Evolutionary conservation across 306 rosid genomes (phyloP), one percentile per base, ranked within the genome.

Genomic region (Quercus glauca): DNA sequence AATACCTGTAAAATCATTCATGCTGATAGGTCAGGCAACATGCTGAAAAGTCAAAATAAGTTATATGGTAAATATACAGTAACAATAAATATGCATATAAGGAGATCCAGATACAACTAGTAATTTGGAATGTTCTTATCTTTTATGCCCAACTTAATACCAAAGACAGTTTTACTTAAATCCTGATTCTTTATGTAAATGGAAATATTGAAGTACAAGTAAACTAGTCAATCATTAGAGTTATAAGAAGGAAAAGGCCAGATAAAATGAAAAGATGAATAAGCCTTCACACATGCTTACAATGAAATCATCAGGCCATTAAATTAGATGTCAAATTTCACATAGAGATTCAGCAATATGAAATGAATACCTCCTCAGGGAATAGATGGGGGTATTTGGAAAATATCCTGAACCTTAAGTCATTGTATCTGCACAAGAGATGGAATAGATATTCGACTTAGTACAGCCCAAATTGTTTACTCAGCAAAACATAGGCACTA

Each of bases 391-490:
- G 97, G 82, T 94, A 74, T 80, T 94, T 91, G 76, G 97, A 92
- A 87, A 94, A 94, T 92, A 94, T 90, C 77, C 97, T 91, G 86
- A 83, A 84, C 82, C 90, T 87, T 86, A 94, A 81, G 84, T 92
- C 97, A 58, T 94, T 84, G 90, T 91, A 92, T 78, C 97, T 94
- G 93, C 76, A 73, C 74, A 83, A 82, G 63, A 63, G 76, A 80
- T 55, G 21, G 52, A 63, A 76, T 58, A 68, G 29, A 23, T 61
- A 55, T 31, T 71, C 43, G 57, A 28, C 35, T 29, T 72, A 60
- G 26, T 67, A 73, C 80, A 71, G 51, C 17, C 80, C 13, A 65
- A 29, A 69, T 57, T 37, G 57, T 69, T 49, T 63, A 56, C 71
- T 82, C 69, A 73, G 53, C 45, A 76, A 45, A 80, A 68, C 74